Conservation (phyloP, 345 rosid genomes). For the Salix purpurea region DNA sequence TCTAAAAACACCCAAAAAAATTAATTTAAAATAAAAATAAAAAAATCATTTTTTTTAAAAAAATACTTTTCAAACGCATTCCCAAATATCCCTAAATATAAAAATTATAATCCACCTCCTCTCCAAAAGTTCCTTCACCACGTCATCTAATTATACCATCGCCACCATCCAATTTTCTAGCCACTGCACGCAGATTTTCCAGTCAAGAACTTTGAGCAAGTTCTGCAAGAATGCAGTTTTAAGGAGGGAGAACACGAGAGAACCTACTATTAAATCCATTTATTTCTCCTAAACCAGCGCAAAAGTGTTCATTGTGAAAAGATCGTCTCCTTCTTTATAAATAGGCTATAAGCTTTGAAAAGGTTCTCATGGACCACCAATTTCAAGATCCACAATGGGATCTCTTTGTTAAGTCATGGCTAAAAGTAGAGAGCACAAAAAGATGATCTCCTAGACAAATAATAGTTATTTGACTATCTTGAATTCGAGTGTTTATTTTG, state of each 20-base stretch:
- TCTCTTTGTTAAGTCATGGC: slow-evolving; percentile 64
- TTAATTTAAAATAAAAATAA: no score
- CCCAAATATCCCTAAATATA: no score
- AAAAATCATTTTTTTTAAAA: no score
- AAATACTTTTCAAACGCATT: no score
- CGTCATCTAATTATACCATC: no score
- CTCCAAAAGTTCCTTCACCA: no score
- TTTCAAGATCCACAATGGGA: slow-evolving; percentile 79
- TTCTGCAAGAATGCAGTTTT: slow-evolving; percentile 63
- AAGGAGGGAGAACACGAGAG: slow-evolving; percentile 69
- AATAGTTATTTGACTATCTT: slow-evolving; percentile 34
- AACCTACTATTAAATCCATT: slow-evolving; percentile 73
- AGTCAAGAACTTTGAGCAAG: slow-evolving; percentile 64
- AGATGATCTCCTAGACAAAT: slow-evolving; percentile 69
- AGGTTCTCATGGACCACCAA: slow-evolving; percentile 85
- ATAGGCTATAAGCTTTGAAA: slow-evolving; percentile 87
- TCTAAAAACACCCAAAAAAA: no score
- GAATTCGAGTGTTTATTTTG: accelerated
- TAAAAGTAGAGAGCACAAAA: slow-evolving; percentile 63
- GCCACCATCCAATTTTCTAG: slow-evolving; percentile 17
- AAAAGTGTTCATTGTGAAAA: slow-evolving; percentile 72
- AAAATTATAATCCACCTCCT: no score
- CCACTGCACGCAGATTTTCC: slow-evolving; percentile 61
- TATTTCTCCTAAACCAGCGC: slow-evolving; percentile 55
- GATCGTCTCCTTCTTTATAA: slow-evolving; percentile 93